A percentile compares a stretch with the other conserved stretches of the same genome.
These are phyloP conservation scores for Sesbania bispinosa DNA, from an alignment of 306 rosid genomes.

Conservation along the genomic window DNA sequence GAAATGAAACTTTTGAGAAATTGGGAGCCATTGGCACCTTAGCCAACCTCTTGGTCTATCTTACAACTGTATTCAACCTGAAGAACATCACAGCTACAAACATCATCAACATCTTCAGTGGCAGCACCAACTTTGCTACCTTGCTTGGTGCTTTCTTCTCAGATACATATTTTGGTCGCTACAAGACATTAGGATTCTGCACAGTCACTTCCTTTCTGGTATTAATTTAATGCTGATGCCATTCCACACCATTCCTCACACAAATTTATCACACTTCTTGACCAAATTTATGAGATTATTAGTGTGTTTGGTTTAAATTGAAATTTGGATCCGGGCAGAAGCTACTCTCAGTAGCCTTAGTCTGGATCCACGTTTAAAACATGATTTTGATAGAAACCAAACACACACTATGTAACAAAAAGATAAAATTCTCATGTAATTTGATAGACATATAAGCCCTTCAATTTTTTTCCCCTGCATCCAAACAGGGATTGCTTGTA, in stretches of 20 bases:
- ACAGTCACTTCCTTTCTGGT: conserved; percentile 69
- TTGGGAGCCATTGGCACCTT: conserved; percentile 83
- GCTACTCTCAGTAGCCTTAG: too few relatives aligned
- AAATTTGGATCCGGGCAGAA: too few relatives aligned
- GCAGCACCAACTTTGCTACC: conserved; percentile 79
- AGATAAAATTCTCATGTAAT: too few relatives aligned
- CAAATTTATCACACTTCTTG: background rate
- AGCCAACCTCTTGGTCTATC: conserved; percentile 69
- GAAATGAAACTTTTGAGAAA: conserved; percentile 93
- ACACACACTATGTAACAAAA: too few relatives aligned
- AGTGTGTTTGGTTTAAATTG: too few relatives aligned
- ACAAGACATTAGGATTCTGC: conserved; percentile 60
- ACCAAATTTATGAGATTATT: background rate
- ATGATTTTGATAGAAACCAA: too few relatives aligned
- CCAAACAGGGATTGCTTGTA: conserved; percentile 56
- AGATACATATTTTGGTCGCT: conserved; percentile 82
- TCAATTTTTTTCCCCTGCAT: background rate
- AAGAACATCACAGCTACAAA: conserved; percentile 68
- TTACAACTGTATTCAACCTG: conserved; percentile 73
- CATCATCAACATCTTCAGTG: conserved; percentile 56
- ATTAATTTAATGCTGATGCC: conserved; percentile 4
- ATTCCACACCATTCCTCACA: background rate
- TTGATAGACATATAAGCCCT: background rate
- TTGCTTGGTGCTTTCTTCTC: conserved; percentile 72
- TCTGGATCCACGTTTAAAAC: too few relatives aligned